A percentile compares a stretch with the other conserved stretches of the same genome.
phyloP scores from a whole-genome alignment of 2,329 filamentous ascomycete species.

The Pleoardoris graminearum region DNA sequence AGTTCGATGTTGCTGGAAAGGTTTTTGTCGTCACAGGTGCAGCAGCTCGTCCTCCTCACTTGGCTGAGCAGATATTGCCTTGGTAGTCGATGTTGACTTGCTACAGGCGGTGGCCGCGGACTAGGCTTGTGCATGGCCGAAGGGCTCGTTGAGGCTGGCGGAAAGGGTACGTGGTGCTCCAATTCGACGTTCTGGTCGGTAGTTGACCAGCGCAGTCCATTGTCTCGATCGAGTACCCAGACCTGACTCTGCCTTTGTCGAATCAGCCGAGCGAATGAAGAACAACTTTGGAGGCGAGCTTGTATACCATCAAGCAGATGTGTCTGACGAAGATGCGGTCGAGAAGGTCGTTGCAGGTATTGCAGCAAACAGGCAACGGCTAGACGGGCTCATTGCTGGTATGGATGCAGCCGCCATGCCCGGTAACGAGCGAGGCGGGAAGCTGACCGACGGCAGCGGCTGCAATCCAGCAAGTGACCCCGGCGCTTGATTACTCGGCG shows the following conservation, averaged over 20 bases:
- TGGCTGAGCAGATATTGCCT: conserved; percentile 34
- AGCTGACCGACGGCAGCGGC: conserved; percentile 52
- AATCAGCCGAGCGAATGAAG: conserved; percentile 63
- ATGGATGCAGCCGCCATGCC: not conserved
- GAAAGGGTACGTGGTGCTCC: conserved; percentile 55
- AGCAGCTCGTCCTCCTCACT: conserved; percentile 63
- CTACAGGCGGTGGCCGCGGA: conserved; percentile 68
- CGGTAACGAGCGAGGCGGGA: not conserved
- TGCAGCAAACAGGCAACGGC: conserved; percentile 66
- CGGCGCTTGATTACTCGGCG: conserved; percentile 73
- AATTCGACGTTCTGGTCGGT: not conserved
- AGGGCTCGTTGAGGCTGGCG: conserved; percentile 73
- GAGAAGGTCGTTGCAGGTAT: conserved; percentile 69
- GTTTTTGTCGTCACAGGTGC: conserved; percentile 60
- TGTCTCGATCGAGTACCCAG: conserved; percentile 63
- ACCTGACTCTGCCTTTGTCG: conserved; percentile 63
- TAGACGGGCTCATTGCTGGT: conserved; percentile 75
- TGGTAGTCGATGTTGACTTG: conserved; percentile 14
- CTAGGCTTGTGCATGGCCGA: conserved; percentile 73
- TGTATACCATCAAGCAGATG: conserved; percentile 77
- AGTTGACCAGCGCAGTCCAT: conserved; percentile 54
- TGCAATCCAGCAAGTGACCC: conserved; percentile 76
- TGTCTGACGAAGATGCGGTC: conserved; percentile 68
- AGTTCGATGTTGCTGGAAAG: conserved; percentile 37
- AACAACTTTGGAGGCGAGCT: conserved; percentile 65